phyloP scores from a whole-genome alignment of 2,329 filamentous ascomycete species.

The Metarhizium rileyi region DNA sequence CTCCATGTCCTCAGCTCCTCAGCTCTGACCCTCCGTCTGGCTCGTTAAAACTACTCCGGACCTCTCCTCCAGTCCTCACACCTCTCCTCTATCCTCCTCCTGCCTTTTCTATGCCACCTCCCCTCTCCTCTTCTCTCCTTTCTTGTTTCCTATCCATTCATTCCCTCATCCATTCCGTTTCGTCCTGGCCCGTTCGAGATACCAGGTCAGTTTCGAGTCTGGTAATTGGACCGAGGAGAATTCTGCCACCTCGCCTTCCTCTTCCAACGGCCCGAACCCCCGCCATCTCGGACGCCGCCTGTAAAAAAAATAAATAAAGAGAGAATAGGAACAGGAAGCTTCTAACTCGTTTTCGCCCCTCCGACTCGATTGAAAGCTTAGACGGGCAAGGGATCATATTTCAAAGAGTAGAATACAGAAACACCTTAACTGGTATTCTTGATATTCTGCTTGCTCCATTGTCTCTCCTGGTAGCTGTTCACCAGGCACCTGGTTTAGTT shows the following conservation, averaged over 20 bases:
- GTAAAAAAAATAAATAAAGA: slow-evolving; percentile 13
- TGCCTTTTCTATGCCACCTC: slow-evolving; percentile 26
- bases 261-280: slow-evolving; percentile 9
- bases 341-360: slow-evolving; percentile 14
- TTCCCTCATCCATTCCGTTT: slow-evolving; percentile 42
- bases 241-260: slow-evolving; percentile 17
- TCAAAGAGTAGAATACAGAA: slow-evolving; percentile 14
- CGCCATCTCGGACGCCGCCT: slow-evolving; percentile 15
- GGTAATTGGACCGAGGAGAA: slow-evolving; percentile 25
- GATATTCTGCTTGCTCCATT: slow-evolving; percentile 12
- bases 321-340: slow-evolving; percentile 19
- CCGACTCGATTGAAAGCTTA: slow-evolving; percentile 3
- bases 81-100: slow-evolving; percentile 42
- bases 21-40: slow-evolving; percentile 11
- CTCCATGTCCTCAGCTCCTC: slow-evolving; percentile 7
- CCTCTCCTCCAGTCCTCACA: slow-evolving; percentile 47
- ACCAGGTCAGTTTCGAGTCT: slow-evolving; percentile 24
- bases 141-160: slow-evolving; percentile 38
- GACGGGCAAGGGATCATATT: slow-evolving; percentile 12
- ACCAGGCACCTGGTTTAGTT: slow-evolving; percentile 9
- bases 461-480: slow-evolving; percentile 1
- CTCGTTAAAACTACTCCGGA: slow-evolving; percentile 24
- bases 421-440: slow-evolving; percentile 32
- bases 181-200: slow-evolving; percentile 32
- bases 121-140: slow-evolving; percentile 29